These are phyloP conservation scores for Bacidia rubella DNA, from an alignment of 495 filamentous ascomycete species.

Conservation along the genomic window DNA sequence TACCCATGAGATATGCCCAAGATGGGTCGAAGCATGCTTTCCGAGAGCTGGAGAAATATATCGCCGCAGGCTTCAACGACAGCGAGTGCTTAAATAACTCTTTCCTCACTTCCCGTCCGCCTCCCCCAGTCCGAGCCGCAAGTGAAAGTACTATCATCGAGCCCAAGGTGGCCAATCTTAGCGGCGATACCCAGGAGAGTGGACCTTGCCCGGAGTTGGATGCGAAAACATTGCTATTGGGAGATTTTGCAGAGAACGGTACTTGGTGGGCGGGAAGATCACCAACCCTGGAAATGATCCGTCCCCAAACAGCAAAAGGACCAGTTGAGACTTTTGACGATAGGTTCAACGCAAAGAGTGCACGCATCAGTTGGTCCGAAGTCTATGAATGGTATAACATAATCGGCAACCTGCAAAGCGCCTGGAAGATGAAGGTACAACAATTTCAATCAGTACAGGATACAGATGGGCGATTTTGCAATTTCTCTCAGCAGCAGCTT, in stretches of 20 bases:
- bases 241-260: constrained; percentile 71
- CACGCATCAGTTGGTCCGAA: constrained; percentile 63
- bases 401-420: constrained; percentile 10
- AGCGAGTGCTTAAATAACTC: constrained; percentile 61
- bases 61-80: constrained; percentile 51
- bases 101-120: constrained; percentile 40
- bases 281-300: constrained; percentile 1
- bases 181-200: too few relatives aligned
- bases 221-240: constrained; percentile 65
- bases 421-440: background rate
- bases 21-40: constrained; percentile 38
- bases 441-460: background rate
- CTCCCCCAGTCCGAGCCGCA: constrained; percentile 21
- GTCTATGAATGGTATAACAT: constrained; percentile 62
- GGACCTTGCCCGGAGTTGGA: constrained; percentile 44
- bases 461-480: background rate
- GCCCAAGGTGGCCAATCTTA: too few relatives aligned
- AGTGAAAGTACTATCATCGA: constrained; percentile 29
- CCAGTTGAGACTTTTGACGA: constrained; percentile 17
- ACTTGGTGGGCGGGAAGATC: constrained; percentile 61
- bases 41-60: constrained; percentile 60
- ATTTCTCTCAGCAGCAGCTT: background rate
- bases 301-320: constrained; percentile 11
- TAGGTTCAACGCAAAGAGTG: constrained; percentile 45
- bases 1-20: background rate